Base-by-base conservation (phyloP, 2,329 filamentous ascomycete genomes). In the Canariomyces notabilis region DNA sequence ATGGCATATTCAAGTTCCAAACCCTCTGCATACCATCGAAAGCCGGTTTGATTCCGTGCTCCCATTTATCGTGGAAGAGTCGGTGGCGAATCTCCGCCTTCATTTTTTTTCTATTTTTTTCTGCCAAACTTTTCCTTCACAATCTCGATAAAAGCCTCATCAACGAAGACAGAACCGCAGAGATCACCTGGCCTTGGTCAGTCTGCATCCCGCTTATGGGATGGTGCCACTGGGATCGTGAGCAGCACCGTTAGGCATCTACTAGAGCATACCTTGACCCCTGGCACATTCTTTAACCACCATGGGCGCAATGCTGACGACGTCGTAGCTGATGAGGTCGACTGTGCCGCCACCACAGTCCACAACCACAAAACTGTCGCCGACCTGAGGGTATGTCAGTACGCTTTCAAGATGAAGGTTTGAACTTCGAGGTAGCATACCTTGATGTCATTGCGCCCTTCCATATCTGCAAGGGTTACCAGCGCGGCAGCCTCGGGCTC, bases 401-500 rank as follows among this genome's bases (percentile, higher is more conserved):
- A 14, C 4, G 3, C 9, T 15, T 37, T 11, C 8, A 26, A 26
- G 11, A 20, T 11, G 12, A 16, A 22, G 2, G 2, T 16, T 31
- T 2, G 4, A 31, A 15, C n/a, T n/a, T 12, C 6, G 16, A 22
- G 12, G 4, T 18, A 19, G 18, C 16, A 5, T 20, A 37, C 38
- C 39, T 39, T 37, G 35, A 50, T 40, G n/a, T 50, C 48, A n/a
- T 21, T 6, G 4, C 48, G 48, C 1, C 31, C 43, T 2, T 46
- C 29, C 0, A 67, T 42, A 2, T 65, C 62, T 1, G 57, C 49
- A 0, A 73, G 49, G 0, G 64, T 64, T 0, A 68, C 64, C 0
- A 75, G 31, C 0, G 70, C 70, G 1, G 71, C 71, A 0, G 71
- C 72, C 47, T 75, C 71, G 0, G 71, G 72, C 46, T 75, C 72